Percentiles rank a stretch among this genome's conserved stretches.
These are phyloP conservation scores for Raphanus hybrid DNA, from an alignment of 441 rosid genomes.

Conservation along the genomic window DNA sequence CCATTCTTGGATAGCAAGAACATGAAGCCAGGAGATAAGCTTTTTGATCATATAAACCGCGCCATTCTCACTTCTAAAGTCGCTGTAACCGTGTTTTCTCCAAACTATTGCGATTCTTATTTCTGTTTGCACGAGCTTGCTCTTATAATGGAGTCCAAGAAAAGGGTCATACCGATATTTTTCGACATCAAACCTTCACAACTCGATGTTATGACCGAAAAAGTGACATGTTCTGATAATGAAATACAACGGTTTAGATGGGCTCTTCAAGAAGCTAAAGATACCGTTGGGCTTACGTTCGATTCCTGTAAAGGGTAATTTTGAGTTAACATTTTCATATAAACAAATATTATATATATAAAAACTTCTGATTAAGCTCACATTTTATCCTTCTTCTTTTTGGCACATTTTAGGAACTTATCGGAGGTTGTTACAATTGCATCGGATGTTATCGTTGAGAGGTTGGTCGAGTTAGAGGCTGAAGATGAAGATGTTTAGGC, in stretches of 20 bases:
- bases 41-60: constrained; percentile 55
- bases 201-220: constrained; percentile 49
- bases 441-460: constrained; percentile 63
- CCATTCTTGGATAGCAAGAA: constrained; percentile 78
- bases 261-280: constrained; percentile 79
- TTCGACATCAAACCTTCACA: constrained; percentile 79
- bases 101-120: constrained; percentile 63
- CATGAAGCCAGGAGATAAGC: constrained; percentile 80
- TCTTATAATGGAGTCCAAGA: constrained; percentile 66
- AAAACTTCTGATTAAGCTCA: neutral
- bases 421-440: constrained; percentile 67
- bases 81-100: constrained; percentile 72
- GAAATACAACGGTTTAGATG: constrained; percentile 56
- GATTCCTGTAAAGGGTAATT: constrained; percentile 71
- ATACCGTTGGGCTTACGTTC: constrained; percentile 63
- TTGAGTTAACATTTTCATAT: neutral
- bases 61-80: constrained; percentile 62
- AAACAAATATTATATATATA: neutral
- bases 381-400: too few relatives aligned
- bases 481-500: constrained; percentile 29
- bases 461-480: constrained; percentile 62
- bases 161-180: constrained; percentile 76
- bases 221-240: constrained; percentile 35
- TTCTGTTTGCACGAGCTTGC: constrained; percentile 81
- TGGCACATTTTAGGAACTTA: constrained; percentile 57